phyloP scores from a whole-genome alignment of 139 green algal genomes.

The Chlorella sorokiniana region DNA sequence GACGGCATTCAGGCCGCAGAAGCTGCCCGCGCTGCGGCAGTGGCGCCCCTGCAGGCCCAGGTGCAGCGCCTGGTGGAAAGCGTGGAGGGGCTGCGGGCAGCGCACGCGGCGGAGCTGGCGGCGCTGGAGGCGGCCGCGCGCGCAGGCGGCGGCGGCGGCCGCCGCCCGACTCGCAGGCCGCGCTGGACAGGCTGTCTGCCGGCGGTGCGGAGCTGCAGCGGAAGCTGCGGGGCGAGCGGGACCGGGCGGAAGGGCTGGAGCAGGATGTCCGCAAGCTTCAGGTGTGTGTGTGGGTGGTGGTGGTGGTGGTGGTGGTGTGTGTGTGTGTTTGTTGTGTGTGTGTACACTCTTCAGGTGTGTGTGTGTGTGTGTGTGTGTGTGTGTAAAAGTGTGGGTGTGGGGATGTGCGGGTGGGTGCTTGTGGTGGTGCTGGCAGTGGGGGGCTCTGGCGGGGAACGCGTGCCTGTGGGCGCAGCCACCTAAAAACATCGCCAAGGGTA shows the following conservation, averaged over 20 bases:
- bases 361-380: background rate
- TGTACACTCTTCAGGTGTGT: background rate
- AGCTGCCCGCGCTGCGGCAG: slow-evolving; percentile 3
- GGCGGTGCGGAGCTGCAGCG: background rate
- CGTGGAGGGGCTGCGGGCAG: slow-evolving; percentile 21
- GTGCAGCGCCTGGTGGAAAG: slow-evolving; percentile 44
- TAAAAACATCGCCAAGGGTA: background rate
- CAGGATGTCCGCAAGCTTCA: background rate
- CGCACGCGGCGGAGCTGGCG: slow-evolving; percentile 19
- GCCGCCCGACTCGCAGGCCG: background rate
- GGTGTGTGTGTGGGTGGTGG: background rate
- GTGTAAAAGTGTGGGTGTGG: no score
- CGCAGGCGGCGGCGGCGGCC: slow-evolving; percentile 21
- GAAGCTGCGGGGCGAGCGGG: background rate
- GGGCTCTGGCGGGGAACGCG: no score
- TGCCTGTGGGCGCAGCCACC: no score
- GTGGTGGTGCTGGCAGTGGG: no score
- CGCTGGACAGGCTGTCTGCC: background rate
- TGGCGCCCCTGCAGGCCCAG: slow-evolving; percentile 37
- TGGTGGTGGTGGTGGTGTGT: background rate
- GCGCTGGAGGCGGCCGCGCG: background rate
- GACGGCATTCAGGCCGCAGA: slow-evolving; percentile 10
- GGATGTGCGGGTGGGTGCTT: no score
- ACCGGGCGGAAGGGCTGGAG: background rate
- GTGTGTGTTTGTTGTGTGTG: background rate